Evolutionary conservation across 2,329 filamentous ascomycete species (phyloP).

Genomic region (Leptographium galeiforme): DNA sequence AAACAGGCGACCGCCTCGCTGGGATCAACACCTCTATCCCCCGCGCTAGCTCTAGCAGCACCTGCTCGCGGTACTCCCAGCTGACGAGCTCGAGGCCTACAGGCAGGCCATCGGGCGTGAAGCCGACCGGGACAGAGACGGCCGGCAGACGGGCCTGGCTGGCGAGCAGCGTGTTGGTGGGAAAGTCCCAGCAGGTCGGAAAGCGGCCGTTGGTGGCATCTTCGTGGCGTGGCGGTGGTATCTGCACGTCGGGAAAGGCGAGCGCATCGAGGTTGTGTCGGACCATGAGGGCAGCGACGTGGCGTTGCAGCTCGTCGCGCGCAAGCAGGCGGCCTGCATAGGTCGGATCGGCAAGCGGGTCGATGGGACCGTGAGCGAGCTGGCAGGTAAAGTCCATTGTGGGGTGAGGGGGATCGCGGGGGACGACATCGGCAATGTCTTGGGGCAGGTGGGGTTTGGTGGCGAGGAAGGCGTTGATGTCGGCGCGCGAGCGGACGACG

Average conservation of each 20-base stretch:
- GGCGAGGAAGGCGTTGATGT: constrained; percentile 18
- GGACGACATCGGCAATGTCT: neutral
- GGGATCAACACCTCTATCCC: neutral
- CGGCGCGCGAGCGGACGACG: constrained; percentile 13
- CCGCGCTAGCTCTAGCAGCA: neutral
- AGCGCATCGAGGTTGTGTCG: constrained; percentile 11
- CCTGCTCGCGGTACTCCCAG: neutral
- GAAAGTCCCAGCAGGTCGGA: constrained; percentile 12
- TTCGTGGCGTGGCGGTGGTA: constrained; percentile 19
- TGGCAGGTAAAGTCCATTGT: neutral
- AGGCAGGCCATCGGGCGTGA: constrained; percentile 16
- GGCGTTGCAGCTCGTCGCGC: neutral
- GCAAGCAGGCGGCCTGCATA: neutral
- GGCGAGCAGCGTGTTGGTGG: constrained; percentile 21
- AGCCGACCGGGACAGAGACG: constrained; percentile 20
- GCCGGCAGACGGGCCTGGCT: constrained; percentile 19
- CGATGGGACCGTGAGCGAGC: neutral
- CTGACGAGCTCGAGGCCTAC: constrained; percentile 16
- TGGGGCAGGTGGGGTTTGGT: constrained; percentile 20
- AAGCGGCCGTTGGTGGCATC: constrained; percentile 18
- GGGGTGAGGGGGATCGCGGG: neutral
- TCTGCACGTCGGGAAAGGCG: constrained; percentile 19
- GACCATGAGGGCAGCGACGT: neutral
- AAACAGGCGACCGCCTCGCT: neutral
- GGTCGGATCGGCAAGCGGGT: neutral